phyloP scores from a whole-genome alignment of 257 asterid genomes.

The Gentiana straminea region DNA sequence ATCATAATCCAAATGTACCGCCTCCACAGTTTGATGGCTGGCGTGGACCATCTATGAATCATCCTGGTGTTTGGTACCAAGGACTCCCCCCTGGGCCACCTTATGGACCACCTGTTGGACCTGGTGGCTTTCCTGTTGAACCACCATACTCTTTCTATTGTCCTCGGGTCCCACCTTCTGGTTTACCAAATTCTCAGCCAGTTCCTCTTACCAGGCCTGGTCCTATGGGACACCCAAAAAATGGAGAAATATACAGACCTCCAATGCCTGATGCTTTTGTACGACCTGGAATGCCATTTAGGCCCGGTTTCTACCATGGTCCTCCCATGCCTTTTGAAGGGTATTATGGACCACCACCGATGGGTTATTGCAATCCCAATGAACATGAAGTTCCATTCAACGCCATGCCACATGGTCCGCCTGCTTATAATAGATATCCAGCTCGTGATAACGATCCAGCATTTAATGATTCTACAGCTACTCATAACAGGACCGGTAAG shows the following conservation, averaged over 20 bases:
- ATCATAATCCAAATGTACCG: conserved; percentile 39
- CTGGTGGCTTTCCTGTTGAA: conserved; percentile 75
- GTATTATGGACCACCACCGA: conserved; percentile 80
- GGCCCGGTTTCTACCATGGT: conserved; percentile 83
- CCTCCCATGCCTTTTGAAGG: conserved; percentile 77
- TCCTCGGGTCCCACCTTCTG: conserved; percentile 70
- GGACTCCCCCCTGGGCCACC: conserved; percentile 81
- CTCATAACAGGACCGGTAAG: conserved; percentile 41
- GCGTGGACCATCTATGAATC: conserved; percentile 75
- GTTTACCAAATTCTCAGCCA: conserved; percentile 58
- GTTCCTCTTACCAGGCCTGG: conserved; percentile 46
- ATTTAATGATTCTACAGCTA: conserved; percentile 26
- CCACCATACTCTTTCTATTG: conserved; percentile 67
- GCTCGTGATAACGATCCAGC: conserved; percentile 30
- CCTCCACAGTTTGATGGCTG: conserved; percentile 77
- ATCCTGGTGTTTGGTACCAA: conserved; percentile 75
- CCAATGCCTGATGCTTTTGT: conserved; percentile 66
- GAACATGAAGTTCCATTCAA: conserved; percentile 64
- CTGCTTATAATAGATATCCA: conserved; percentile 51
- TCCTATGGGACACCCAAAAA: conserved; percentile 78
- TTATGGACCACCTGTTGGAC: conserved; percentile 58
- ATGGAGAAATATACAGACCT: conserved; percentile 71
- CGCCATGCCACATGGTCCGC: conserved; percentile 53
- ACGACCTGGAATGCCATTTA: conserved; percentile 66
- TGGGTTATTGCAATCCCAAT: conserved; percentile 54